A percentile compares a stretch with the other conserved stretches of the same genome.
Conservation (phyloP, 2,329 filamentous ascomycete species). For the Fusarium xyrophilum region DNA sequence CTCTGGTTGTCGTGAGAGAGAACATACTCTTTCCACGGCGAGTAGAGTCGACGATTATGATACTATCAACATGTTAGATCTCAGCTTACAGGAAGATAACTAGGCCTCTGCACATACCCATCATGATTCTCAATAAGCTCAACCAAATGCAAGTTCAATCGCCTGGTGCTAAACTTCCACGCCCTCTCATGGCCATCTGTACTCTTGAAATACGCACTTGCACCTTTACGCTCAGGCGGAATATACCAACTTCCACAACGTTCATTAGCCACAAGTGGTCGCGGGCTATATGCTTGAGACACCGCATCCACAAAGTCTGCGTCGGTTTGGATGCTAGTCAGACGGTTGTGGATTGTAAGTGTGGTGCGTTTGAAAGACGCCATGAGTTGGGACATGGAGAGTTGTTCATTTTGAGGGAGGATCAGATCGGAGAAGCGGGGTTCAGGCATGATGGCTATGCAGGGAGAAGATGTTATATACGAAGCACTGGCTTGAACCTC, state of each 20-base stretch:
- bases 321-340: conserved; percentile 79
- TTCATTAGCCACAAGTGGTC: conserved; percentile 90
- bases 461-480: background rate
- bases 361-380: conserved; percentile 77
- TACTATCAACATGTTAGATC: conserved; percentile 50
- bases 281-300: conserved; percentile 54
- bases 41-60: conserved; percentile 92
- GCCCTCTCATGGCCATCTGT: conserved; percentile 92
- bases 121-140: conserved; percentile 69
- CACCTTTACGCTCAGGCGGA: conserved; percentile 65
- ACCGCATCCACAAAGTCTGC: conserved; percentile 74
- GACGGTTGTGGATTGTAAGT: conserved; percentile 80
- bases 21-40: conserved; percentile 80
- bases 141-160: conserved; percentile 84
- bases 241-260: conserved; percentile 98
- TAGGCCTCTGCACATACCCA: conserved; percentile 59
- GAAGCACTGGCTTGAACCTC: background rate
- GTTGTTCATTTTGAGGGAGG: conserved; percentile 63
- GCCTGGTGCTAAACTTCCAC: conserved; percentile 86
- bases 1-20: background rate
- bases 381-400: conserved; percentile 75
- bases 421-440: conserved; percentile 53
- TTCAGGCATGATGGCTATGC: conserved; percentile 29
- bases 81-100: background rate
- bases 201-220: conserved; percentile 94